Conservation (phyloP, 202 grass and related monocot species). For the Alloteropsis angusta region DNA sequence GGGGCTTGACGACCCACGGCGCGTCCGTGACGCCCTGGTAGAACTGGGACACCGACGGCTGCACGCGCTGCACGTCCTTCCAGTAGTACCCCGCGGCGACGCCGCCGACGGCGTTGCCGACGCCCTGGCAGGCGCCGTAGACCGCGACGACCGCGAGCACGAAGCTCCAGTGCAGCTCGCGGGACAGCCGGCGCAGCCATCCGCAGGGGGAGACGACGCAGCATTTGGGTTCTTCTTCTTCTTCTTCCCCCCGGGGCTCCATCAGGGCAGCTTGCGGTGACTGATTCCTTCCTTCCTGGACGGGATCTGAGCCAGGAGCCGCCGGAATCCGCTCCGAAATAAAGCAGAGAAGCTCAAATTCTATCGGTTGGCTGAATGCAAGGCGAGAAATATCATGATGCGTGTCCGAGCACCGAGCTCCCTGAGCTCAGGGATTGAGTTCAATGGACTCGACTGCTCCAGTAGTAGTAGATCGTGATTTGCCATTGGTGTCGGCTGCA, state of each 20-base stretch:
- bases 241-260: conserved; percentile 14
- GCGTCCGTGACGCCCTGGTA: conserved; percentile 48
- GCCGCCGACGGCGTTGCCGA: conserved; percentile 39
- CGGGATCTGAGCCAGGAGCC: conserved; percentile 1
- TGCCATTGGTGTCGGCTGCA: neutral
- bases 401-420: neutral
- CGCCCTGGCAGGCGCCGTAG: conserved; percentile 68
- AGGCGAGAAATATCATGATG: too few relatives aligned
- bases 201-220: neutral
- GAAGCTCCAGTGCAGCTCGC: conserved; percentile 77
- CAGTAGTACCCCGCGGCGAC: conserved; percentile 75
- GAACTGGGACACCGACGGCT: conserved; percentile 63
- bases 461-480: neutral
- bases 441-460: neutral
- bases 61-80: conserved; percentile 78
- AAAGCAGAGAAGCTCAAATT: too few relatives aligned
- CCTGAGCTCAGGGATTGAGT: neutral
- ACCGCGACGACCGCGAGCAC: conserved; percentile 53
- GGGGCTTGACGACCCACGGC: conserved; percentile 71
- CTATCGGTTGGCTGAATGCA: too few relatives aligned
- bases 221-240: neutral
- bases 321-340: neutral
- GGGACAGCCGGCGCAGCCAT: conserved; percentile 42
- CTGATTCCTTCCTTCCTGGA: neutral
- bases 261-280: neutral